phyloP scores from a whole-genome alignment of 148 eudicot species.

The Drosera capensis region DNA sequence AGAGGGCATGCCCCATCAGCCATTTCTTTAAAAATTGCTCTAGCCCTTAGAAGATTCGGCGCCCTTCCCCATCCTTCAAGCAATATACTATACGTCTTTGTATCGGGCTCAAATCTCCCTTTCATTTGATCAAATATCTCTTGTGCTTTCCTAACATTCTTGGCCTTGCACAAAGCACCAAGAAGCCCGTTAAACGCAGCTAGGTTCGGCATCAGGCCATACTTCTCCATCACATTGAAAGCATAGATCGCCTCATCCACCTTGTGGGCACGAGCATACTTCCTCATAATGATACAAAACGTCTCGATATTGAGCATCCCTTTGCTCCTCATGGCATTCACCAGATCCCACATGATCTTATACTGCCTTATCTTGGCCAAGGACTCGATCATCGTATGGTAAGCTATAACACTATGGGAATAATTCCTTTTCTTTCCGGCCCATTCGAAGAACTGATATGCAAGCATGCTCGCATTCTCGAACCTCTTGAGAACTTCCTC shows the following conservation, averaged over 20 bases:
- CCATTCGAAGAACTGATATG: slow-evolving; percentile 77
- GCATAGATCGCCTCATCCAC: slow-evolving; percentile 84
- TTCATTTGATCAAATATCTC: slow-evolving; percentile 78
- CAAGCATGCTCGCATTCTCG: slow-evolving; percentile 79
- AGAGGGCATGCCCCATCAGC: slow-evolving; percentile 46
- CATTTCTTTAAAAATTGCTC: slow-evolving; percentile 65
- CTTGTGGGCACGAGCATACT: slow-evolving; percentile 82
- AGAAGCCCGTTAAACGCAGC: slow-evolving; percentile 82
- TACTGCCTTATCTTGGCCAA: slow-evolving; percentile 88
- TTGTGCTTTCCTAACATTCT: slow-evolving; percentile 77
- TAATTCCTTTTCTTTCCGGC: slow-evolving; percentile 73
- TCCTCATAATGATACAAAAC: slow-evolving; percentile 86
- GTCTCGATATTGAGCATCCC: slow-evolving; percentile 70
- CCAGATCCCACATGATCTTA: slow-evolving; percentile 84
- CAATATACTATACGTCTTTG: slow-evolving; percentile 68
- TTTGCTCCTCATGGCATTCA: slow-evolving; percentile 53
- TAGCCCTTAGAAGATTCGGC: slow-evolving; percentile 77
- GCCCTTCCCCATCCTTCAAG: slow-evolving; percentile 84
- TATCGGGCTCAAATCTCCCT: slow-evolving; percentile 39
- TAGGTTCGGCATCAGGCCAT: slow-evolving; percentile 41
- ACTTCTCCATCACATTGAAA: slow-evolving; percentile 70
- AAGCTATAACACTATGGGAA: slow-evolving; percentile 57
- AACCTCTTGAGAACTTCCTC: slow-evolving; percentile 61
- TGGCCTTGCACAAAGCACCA: slow-evolving; percentile 86
- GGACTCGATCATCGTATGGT: slow-evolving; percentile 76